A percentile compares a stretch with the other conserved stretches of the same genome.
phyloP scores from a whole-genome alignment of 2,329 filamentous ascomycete genomes.

The Cladobotryum protrusum region DNA sequence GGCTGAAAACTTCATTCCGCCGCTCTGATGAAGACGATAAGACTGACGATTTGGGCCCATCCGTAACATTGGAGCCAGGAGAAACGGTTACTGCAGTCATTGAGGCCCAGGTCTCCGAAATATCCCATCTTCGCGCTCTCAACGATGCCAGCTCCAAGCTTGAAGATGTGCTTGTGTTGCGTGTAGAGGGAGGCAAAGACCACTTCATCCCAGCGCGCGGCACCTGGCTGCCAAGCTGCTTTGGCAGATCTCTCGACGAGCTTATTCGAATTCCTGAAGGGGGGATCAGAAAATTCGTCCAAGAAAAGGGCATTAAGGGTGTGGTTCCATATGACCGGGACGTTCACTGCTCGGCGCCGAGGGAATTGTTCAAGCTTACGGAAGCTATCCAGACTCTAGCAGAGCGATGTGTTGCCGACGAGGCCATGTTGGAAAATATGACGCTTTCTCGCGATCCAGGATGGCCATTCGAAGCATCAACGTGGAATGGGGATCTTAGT shows the following conservation, averaged over 20 bases:
- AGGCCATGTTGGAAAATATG: slow-evolving; percentile 53
- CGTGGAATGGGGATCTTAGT: slow-evolving; percentile 23
- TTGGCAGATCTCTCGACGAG: slow-evolving; percentile 82
- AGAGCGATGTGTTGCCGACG: slow-evolving; percentile 53
- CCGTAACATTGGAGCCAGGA: slow-evolving; percentile 72
- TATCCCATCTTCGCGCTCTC: slow-evolving; percentile 59
- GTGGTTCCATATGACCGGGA: slow-evolving; percentile 50
- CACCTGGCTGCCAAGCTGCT: slow-evolving; percentile 72
- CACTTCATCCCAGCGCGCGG: slow-evolving; percentile 83
- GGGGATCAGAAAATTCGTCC: slow-evolving; percentile 56
- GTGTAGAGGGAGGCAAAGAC: slow-evolving; percentile 77
- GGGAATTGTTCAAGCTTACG: slow-evolving; percentile 84
- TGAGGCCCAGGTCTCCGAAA: slow-evolving; percentile 57
- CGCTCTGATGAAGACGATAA: slow-evolving; percentile 29
- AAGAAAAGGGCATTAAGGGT: slow-evolving; percentile 33
- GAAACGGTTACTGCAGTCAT: slow-evolving; percentile 70
- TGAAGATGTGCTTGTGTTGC: slow-evolving; percentile 83
- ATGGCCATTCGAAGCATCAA: slow-evolving; percentile 52
- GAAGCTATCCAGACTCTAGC: slow-evolving; percentile 61
- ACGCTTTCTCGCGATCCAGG: slow-evolving; percentile 47
- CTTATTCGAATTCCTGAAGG: slow-evolving; percentile 80
- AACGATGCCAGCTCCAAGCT: slow-evolving; percentile 62
- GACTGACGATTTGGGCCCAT: slow-evolving; percentile 29
- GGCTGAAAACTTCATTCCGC: slow-evolving; percentile 66
- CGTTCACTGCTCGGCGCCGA: slow-evolving; percentile 72